phyloP scores from a whole-genome alignment of 2,329 filamentous ascomycete species.

The Colletotrichum sp. region DNA sequence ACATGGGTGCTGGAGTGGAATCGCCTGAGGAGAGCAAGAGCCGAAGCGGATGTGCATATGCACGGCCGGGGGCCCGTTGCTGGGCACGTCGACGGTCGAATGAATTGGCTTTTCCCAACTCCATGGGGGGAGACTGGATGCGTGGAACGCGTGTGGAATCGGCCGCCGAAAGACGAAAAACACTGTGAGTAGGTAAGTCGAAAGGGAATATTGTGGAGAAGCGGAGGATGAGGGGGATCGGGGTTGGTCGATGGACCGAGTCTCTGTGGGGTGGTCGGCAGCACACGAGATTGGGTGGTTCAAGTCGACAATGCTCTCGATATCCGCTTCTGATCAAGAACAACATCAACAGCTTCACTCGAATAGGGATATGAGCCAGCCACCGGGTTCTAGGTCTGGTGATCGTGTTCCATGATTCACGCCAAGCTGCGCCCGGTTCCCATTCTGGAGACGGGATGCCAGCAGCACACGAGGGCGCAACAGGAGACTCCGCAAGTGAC shows the following conservation, averaged over 20 bases:
- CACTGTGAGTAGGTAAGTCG: neutral
- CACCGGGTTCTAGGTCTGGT: neutral
- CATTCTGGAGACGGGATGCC: neutral
- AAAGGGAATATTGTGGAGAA: constrained; percentile 6
- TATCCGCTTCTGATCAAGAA: neutral
- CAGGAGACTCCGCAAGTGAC: constrained; percentile 12
- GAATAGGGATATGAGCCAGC: neutral
- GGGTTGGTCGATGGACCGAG: neutral
- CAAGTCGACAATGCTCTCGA: neutral
- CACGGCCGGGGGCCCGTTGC: neutral
- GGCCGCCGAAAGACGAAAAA: neutral
- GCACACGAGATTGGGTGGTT: neutral
- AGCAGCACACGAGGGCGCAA: constrained; percentile 3
- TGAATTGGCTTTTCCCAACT: neutral
- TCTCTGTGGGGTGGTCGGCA: neutral
- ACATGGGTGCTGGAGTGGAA: neutral
- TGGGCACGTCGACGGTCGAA: neutral
- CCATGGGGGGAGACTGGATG: neutral
- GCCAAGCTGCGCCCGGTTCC: neutral
- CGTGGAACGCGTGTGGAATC: neutral
- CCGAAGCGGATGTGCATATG: neutral
- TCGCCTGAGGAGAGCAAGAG: neutral
- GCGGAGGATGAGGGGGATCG: neutral
- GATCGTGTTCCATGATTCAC: neutral
- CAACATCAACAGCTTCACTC: neutral